Evolutionary conservation across 768 basidiomycete genomes (phyloP), one percentile per base, ranked within the genome.

Genomic region (Hysterangium stoloniferum): DNA sequence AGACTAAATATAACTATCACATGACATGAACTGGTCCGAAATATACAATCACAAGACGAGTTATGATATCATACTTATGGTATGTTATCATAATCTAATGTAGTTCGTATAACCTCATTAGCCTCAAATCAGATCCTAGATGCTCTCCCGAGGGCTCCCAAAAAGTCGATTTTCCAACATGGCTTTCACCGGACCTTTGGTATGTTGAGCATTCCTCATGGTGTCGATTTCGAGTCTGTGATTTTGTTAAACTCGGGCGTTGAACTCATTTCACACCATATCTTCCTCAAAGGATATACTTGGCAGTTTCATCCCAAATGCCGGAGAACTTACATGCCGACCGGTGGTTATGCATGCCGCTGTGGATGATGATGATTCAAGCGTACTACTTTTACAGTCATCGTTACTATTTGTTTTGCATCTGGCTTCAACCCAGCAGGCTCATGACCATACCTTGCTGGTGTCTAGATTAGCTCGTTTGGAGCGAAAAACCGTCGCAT

Each of bases 391-490:
- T 11, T 80, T 95, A 52, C 82, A 84, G 34, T 78, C 84, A n/a
- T 75, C 80, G 17, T 78, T 89, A 4, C 86, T 87, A 25, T 88
- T 82, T 67, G 83, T 92, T 61, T 58, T 98, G 44, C 73, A 94
- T 59, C 94, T 91, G 5, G 74, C 78, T 31, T 79, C 77, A 1
- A 64, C 79, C 3, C 86, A 91, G 62, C 77, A 92, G 61, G 89
- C 92, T 3, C 86, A 95, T 58, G 89, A 94, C 61, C 84, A 97
- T 64, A 86, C 91, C 20, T 69, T 97, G 31, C 76, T 98, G 15
- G 90, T 91, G 12, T 82, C 88, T 45, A 78, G 83, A 36, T 68
- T 97, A 44, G 89, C 95, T 0, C 74, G 75, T 32, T 64, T 74
- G 6, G 79, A 86, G 58, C 71, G 72, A 49, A 84, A 79, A 57